Evolutionary conservation across 495 filamentous ascomycete species (phyloP), one percentile per base, ranked within the genome.

Genomic region (Trichoderma orchidacearum): DNA sequence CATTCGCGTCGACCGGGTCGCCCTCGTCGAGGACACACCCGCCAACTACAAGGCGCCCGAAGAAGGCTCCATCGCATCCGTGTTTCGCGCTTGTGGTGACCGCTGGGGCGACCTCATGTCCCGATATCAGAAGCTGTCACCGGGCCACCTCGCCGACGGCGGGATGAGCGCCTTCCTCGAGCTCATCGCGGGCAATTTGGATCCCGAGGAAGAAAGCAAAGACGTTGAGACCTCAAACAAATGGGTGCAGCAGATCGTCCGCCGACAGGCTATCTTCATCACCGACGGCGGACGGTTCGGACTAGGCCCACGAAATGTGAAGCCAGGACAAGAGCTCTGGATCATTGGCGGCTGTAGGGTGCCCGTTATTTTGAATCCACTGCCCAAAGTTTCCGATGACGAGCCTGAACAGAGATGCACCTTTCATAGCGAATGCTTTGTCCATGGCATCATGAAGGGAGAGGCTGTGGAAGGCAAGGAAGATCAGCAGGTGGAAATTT

Each of bases 401-500:
- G 41, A 48, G 21, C 13, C 21, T 27, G 41, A 48, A 2, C 21
- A 12, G 41, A 35, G 35, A 8, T 7, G 17, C 0, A 30, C 30
- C 2, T 55, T 55, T 35, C 30, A 35, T 7, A 36, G 30, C 23
- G 53, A 55, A 23, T 55, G 53, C 30, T 55, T 55, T 25, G 53
- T 55, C 25, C 35, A 55, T 27, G 30, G 53, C 12, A 11, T 32
- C 23, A 55, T 55, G 53, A 36, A 25, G 15, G 53, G 53, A 32
- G 53, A 55, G 30, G 53, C 53, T 15, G 53, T 35, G 9, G 53
- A 48, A 36, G 53, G 53, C 30, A 32, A 30, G 23, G 18, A 35
- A 21, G n/a, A 32, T 15, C 17, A 55, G n/a, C 30, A 23, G 30
- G 25, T 32, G 11, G 29, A 55, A 18, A 35, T 48, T 23, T 23